These are phyloP conservation scores for Talaromyces funiculosus DNA, from an alignment of 2,329 filamentous ascomycete species.

Conservation along the genomic window DNA sequence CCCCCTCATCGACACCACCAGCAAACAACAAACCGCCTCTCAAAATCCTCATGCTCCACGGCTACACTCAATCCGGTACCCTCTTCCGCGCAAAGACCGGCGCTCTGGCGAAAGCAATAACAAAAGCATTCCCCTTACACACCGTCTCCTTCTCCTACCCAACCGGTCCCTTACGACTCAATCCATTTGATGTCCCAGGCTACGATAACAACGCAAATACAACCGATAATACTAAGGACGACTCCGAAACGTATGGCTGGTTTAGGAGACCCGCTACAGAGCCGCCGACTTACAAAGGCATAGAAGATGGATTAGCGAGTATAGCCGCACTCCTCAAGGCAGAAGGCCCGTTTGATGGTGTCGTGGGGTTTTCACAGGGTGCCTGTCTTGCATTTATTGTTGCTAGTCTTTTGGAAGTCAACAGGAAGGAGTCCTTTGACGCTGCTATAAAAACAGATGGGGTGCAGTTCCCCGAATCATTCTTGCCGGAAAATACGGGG, in stretches of 20 bases:
- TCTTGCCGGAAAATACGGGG: constrained; percentile 31
- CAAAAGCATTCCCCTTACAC: constrained; percentile 64
- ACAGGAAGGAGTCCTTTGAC: constrained; percentile 43
- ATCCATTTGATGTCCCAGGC: constrained; percentile 62
- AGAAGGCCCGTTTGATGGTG: constrained; percentile 67
- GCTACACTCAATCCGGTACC: constrained; percentile 84
- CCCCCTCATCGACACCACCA: not conserved
- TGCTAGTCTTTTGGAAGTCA: constrained; percentile 62
- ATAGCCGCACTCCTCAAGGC: constrained; percentile 59
- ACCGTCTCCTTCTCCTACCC: constrained; percentile 60
- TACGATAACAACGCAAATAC: constrained; percentile 48
- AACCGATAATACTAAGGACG: constrained; percentile 40
- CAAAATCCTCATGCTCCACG: constrained; percentile 74
- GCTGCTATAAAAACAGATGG: constrained; percentile 26
- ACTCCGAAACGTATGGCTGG: constrained; percentile 72
- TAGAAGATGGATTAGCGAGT: constrained; percentile 61
- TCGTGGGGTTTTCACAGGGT: constrained; percentile 79
- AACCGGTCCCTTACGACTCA: constrained; percentile 61
- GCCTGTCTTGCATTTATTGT: constrained; percentile 67
- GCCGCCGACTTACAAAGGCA: constrained; percentile 56
- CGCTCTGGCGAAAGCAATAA: constrained; percentile 73
- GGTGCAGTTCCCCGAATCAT: constrained; percentile 49
- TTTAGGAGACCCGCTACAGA: constrained; percentile 57
- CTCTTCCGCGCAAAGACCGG: constrained; percentile 85
- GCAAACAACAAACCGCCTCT: constrained; percentile 24